Base-by-base conservation (phyloP, 352 stramenopile species). In the Phytophthora idaei region DNA sequence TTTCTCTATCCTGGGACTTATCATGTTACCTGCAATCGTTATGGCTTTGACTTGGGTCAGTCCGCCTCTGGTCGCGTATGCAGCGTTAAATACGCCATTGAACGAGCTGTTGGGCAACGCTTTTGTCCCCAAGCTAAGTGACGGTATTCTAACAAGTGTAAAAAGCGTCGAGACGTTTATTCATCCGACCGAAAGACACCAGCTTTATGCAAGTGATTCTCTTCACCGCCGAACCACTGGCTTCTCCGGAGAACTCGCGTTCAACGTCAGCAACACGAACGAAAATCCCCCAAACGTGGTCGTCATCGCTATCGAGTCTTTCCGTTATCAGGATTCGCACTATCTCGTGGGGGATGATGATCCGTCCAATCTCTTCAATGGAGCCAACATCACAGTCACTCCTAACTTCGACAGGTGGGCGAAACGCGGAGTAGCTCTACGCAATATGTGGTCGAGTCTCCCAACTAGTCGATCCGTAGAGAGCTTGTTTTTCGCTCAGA, bases 21-120 rank as follows among this genome's bases (percentile, higher is more conserved):
- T 67, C 0, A 17, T 64, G n/a, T 12, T 74, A 3, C 55, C 70
- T 11, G 41, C 51, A 5, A n/a, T 31, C 28, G 46, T 77, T 5
- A 14, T 69, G 11, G 34, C 41, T 0, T 57, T 77, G 52, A 57
- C 51, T 11, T 53, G 41, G 10, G 56, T 51, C 0, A 55, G 60
- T 17, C 61, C 66, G 1, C 39, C 65, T 1, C 27, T 77, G 5
- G 36, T 73, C 2, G 66, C 70, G 5, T 62, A 67, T 6, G 5
- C 44, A 6, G n/a, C 44, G 1, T 49, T 49, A 6, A 31, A 49
- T 10, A n/a, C 44, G 0, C 2, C 44, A 49, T 17, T 49, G 44
- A 31, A 49, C 9, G n/a, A 31, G 9, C 15, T 49, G 21, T 15
- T 49, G 9, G 21, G 1, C 21, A 49, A 31, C 3, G 44, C 44